Conservation (phyloP, 2,329 filamentous ascomycete genomes). For the Tolypocladium capitatum region DNA sequence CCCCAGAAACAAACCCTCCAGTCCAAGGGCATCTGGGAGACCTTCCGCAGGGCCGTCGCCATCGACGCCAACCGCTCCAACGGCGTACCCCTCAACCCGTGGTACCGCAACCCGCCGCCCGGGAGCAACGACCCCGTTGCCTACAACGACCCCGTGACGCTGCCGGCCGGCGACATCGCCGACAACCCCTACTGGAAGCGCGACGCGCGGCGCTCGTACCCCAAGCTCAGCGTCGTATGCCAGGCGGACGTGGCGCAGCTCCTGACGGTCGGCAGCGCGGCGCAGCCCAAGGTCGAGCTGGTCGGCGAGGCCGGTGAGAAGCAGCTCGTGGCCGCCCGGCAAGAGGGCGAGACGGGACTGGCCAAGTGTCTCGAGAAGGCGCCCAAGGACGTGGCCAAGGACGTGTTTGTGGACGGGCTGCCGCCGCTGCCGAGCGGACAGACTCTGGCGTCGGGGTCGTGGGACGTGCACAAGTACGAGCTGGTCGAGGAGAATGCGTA, state of each 20-base stretch:
- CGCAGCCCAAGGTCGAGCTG: conserved; percentile 68
- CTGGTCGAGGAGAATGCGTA: conserved; percentile 58
- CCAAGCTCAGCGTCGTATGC: conserved; percentile 62
- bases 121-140: conserved; percentile 26
- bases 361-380: conserved; percentile 55
- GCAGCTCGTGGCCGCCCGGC: conserved; percentile 61
- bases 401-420: conserved; percentile 64
- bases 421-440: conserved; percentile 76
- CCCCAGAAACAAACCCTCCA: conserved; percentile 89
- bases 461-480: conserved; percentile 57
- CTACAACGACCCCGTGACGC: conserved; percentile 36
- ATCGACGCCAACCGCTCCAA: conserved; percentile 82
- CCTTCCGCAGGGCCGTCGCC: conserved; percentile 62
- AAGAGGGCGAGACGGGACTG: conserved; percentile 62
- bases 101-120: conserved; percentile 71
- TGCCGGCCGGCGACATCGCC: conserved; percentile 37
- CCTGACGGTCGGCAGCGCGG: conserved; percentile 71
- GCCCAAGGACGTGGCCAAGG: conserved; percentile 40
- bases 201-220: conserved; percentile 72
- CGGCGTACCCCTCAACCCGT: conserved; percentile 83
- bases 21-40: conserved; percentile 78
- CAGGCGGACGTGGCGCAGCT: conserved; percentile 80
- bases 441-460: conserved; percentile 36
- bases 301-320: conserved; percentile 47
- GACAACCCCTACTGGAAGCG: conserved; percentile 64